A percentile compares a stretch with the other conserved stretches of the same genome.
These are phyloP conservation scores for Arthrobotrys pseudoclavata DNA, from an alignment of 2,329 filamentous ascomycete genomes.

Conservation along the genomic window DNA sequence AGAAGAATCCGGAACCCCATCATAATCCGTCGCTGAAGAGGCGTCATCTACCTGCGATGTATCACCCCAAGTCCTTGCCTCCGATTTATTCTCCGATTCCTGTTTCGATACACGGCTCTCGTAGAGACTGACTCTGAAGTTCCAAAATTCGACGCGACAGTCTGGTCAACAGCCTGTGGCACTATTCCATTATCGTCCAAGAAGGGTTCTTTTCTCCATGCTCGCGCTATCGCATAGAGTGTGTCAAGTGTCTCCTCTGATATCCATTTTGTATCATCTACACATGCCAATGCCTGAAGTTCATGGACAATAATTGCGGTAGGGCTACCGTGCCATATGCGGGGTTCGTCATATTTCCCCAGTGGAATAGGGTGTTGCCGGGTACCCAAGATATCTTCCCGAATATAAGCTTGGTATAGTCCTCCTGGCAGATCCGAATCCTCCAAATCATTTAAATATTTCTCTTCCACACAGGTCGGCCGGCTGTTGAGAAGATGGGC, in stretches of 20 bases:
- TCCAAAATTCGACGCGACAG: too few relatives aligned
- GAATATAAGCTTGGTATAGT: conserved; percentile 18
- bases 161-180: too few relatives aligned
- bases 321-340: conserved; percentile 36
- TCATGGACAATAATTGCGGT: conserved; percentile 31
- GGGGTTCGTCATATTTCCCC: conserved; percentile 21
- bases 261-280: conserved; percentile 23
- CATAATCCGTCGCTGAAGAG: too few relatives aligned
- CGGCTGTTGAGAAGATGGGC: conserved; percentile 22
- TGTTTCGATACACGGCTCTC: too few relatives aligned
- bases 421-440: conserved; percentile 12
- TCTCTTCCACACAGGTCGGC: conserved; percentile 1
- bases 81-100: too few relatives aligned
- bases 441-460: conserved; percentile 20
- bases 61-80: too few relatives aligned
- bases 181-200: too few relatives aligned
- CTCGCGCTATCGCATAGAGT: conserved; percentile 6
- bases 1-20: too few relatives aligned
- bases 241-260: conserved; percentile 18
- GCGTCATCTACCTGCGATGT: too few relatives aligned
- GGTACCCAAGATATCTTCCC: conserved; percentile 28
- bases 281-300: conserved; percentile 3
- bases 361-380: conserved; percentile 1
- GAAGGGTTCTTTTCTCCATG: conserved; percentile 8
- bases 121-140: too few relatives aligned